Percentiles rank a stretch among this genome's conserved stretches.
These are phyloP conservation scores for Canavalia ensiformis DNA, from an alignment of 306 rosid genomes.

Conservation along the genomic window DNA sequence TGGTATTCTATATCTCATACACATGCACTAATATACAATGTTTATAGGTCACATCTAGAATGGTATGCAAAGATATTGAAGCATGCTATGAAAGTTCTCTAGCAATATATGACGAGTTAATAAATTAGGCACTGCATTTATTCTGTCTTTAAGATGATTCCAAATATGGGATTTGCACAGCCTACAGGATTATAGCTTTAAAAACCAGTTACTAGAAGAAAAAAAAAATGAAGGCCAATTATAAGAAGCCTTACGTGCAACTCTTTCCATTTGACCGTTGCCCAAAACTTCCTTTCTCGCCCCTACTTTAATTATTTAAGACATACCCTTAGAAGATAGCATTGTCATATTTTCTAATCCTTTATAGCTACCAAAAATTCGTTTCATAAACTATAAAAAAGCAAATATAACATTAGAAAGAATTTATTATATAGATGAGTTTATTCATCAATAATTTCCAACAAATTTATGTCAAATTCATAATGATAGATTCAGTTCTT, in stretches of 20 bases:
- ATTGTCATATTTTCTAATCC: constrained; percentile 2
- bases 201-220: not conserved
- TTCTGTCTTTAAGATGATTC: not conserved
- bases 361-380: constrained; percentile 23
- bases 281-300: not conserved
- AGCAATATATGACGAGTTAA: not conserved
- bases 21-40: not conserved
- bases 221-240: not conserved
- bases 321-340: not conserved
- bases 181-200: constrained; percentile 18
- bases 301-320: not conserved
- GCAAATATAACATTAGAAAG: not conserved
- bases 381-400: constrained; percentile 4
- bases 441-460: not conserved
- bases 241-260: constrained; percentile 6
- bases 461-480: not conserved
- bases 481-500: not conserved
- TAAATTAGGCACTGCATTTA: constrained; percentile 34
- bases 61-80: constrained; percentile 11
- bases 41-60: constrained; percentile 2
- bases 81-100: not conserved
- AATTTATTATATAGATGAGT: constrained; percentile 8
- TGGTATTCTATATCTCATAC: not conserved
- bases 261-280: not conserved
- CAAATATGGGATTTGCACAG: not conserved